Conservation (phyloP, 345 rosid genomes). For the Conringia planisiliqua region DNA sequence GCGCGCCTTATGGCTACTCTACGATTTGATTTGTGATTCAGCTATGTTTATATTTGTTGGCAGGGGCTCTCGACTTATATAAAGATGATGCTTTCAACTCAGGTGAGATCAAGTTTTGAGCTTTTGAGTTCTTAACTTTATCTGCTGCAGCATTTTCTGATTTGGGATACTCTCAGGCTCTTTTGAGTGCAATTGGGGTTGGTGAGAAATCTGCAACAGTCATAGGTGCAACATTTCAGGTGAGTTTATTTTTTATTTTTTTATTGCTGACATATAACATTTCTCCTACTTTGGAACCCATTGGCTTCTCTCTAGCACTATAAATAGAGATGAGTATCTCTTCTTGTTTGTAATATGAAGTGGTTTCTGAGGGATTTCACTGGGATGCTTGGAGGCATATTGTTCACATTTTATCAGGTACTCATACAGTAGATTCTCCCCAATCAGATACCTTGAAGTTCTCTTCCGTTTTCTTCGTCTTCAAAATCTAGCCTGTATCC, state of each 20-base stretch:
- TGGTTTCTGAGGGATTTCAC: slow-evolving; percentile 96
- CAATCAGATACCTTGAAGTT: neutral
- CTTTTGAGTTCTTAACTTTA: neutral
- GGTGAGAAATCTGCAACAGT: slow-evolving; percentile 97
- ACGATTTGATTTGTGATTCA: neutral
- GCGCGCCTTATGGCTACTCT: neutral
- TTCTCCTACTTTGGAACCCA: neutral
- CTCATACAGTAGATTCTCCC: slow-evolving; percentile 11
- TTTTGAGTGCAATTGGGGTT: slow-evolving; percentile 90
- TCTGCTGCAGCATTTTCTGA: neutral
- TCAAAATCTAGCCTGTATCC: neutral
- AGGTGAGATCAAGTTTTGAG: slow-evolving; percentile 46
- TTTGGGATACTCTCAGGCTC: slow-evolving; percentile 51
- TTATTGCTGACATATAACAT: neutral
- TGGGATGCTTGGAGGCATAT: slow-evolving; percentile 95
- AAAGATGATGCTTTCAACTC: slow-evolving; percentile 97
- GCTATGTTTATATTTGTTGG: neutral
- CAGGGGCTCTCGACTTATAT: slow-evolving; percentile 91
- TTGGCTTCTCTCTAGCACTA: neutral
- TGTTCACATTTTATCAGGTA: slow-evolving; percentile 95
- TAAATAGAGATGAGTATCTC: neutral
- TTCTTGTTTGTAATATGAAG: slow-evolving; percentile 38
- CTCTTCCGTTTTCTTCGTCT: neutral
- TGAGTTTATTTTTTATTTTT: slow-evolving; percentile 23
- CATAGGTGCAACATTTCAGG: slow-evolving; percentile 96